phyloP scores from a whole-genome alignment of 2,329 filamentous ascomycete species.

The Phoma sp. region DNA sequence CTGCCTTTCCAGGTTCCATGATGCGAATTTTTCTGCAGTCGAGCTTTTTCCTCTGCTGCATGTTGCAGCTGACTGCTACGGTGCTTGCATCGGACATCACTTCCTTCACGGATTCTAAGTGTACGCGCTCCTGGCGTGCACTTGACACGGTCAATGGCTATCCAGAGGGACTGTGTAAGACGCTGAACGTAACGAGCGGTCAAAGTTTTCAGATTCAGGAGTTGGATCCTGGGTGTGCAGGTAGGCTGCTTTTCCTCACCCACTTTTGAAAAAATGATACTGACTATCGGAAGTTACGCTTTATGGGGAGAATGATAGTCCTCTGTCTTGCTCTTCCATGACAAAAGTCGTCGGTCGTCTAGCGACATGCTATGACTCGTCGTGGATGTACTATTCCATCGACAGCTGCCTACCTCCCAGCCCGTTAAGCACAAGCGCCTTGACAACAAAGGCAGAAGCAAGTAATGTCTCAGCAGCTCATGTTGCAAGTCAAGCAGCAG shows the following conservation, averaged over 20 bases:
- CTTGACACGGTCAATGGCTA: constrained; percentile 25
- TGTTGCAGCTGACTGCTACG: not conserved
- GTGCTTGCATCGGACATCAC: constrained; percentile 20
- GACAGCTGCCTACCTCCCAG: constrained; percentile 26
- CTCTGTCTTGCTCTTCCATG: constrained; percentile 23
- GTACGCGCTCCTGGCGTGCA: constrained; percentile 17
- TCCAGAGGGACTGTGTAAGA: constrained; percentile 25
- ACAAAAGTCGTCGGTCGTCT: constrained; percentile 27
- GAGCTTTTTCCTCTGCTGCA: not conserved
- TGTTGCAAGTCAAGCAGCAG: constrained; percentile 1
- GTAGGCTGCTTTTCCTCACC: constrained; percentile 7
- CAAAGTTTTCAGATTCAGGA: constrained; percentile 33
- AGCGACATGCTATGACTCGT: constrained; percentile 34
- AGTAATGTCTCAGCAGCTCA: constrained; percentile 8
- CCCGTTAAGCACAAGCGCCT: constrained; percentile 3
- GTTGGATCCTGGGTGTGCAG: constrained; percentile 33
- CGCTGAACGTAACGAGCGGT: constrained; percentile 15
- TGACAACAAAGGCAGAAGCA: not conserved
- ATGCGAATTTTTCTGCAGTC: not conserved
- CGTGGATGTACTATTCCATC: constrained; percentile 39
- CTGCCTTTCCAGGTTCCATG: not conserved
- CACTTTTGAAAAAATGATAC: not conserved
- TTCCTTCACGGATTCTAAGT: constrained; percentile 20
- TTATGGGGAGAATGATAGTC: constrained; percentile 27
- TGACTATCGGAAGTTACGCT: constrained; percentile 28